Evolutionary conservation across 306 rosid species (phyloP).

Genomic region (Glycine tomentella): DNA sequence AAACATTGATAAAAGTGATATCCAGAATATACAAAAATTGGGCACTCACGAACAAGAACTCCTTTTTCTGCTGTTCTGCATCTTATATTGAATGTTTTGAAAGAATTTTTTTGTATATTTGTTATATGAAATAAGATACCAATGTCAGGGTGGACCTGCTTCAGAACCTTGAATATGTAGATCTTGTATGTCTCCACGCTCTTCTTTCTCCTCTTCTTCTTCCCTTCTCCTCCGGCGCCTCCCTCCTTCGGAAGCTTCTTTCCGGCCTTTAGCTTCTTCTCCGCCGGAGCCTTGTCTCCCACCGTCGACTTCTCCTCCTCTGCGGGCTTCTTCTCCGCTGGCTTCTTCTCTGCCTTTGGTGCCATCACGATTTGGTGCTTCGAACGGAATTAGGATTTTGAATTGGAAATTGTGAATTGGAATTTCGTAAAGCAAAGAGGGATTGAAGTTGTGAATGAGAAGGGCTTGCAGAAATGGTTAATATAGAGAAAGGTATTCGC

Average conservation of each 20-base stretch:
- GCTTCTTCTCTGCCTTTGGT: conserved; percentile 76
- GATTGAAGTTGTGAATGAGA: too few relatives aligned
- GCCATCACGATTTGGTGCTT: conserved; percentile 45
- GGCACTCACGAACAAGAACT: too few relatives aligned
- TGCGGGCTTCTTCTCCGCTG: conserved; percentile 68
- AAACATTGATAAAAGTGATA: too few relatives aligned
- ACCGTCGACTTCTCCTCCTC: conserved; percentile 72
- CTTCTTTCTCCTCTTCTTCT: conserved; percentile 77
- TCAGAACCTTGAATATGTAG: conserved; percentile 79
- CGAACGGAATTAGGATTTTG: too few relatives aligned
- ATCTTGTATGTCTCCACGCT: conserved; percentile 77
- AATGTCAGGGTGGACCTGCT: conserved; percentile 73
- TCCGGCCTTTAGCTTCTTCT: conserved; percentile 84
- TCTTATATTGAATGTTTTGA: too few relatives aligned
- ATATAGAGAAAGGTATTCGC: conserved; percentile 1
- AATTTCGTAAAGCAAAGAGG: too few relatives aligned
- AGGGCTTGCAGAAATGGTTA: not conserved
- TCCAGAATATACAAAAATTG: too few relatives aligned
- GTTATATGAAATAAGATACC: too few relatives aligned
- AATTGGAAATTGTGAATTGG: too few relatives aligned
- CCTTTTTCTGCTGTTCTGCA: too few relatives aligned
- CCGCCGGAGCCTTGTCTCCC: conserved; percentile 73
- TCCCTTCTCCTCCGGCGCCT: conserved; percentile 60
- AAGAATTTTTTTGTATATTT: too few relatives aligned
- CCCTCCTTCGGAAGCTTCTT: conserved; percentile 81